phyloP scores from a whole-genome alignment of 805 yeast genomes.

The Lachancea fermentati region DNA sequence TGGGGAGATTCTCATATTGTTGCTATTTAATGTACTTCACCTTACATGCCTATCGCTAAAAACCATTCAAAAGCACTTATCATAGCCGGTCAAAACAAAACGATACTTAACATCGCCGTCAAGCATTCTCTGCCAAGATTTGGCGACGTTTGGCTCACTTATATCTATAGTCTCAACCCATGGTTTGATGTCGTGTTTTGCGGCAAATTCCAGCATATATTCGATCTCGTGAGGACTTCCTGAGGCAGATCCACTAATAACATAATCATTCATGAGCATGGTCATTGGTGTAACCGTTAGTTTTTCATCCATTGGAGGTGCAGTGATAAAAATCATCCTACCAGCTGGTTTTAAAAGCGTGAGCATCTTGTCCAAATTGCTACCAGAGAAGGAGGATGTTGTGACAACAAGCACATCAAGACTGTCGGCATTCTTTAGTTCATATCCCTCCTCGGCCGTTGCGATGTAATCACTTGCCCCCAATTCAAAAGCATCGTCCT shows the following conservation, averaged over 20 bases:
- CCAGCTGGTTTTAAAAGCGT: slow-evolving; percentile 51
- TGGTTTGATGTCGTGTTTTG: slow-evolving; percentile 39
- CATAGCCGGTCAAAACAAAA: slow-evolving; percentile 38
- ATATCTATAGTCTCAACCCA: slow-evolving; percentile 46
- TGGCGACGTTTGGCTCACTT: slow-evolving; percentile 35
- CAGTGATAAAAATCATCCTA: slow-evolving; percentile 57
- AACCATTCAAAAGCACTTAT: slow-evolving; percentile 1
- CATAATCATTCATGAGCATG: slow-evolving; percentile 12
- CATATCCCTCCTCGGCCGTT: slow-evolving; percentile 41
- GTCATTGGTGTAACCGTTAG: slow-evolving; percentile 38
- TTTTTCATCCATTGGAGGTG: slow-evolving; percentile 45
- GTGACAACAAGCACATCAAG: slow-evolving; percentile 41
- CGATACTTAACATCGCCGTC: slow-evolving; percentile 46
- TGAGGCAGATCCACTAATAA: slow-evolving; percentile 28
- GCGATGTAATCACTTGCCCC: slow-evolving; percentile 45
- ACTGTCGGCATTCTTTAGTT: slow-evolving; percentile 21
- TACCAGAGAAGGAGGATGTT: slow-evolving; percentile 42
- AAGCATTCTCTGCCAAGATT: slow-evolving; percentile 40
- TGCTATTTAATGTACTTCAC: no score
- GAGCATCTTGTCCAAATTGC: slow-evolving; percentile 45
- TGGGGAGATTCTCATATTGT: no score
- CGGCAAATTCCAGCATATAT: slow-evolving; percentile 43
- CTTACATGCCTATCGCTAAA: no score
- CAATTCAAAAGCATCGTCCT: slow-evolving; percentile 36
- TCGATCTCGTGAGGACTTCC: slow-evolving; percentile 42